These are phyloP conservation scores for Xylariaceae sp. DNA, from an alignment of 2,329 filamentous ascomycete species.

Conservation along the genomic window DNA sequence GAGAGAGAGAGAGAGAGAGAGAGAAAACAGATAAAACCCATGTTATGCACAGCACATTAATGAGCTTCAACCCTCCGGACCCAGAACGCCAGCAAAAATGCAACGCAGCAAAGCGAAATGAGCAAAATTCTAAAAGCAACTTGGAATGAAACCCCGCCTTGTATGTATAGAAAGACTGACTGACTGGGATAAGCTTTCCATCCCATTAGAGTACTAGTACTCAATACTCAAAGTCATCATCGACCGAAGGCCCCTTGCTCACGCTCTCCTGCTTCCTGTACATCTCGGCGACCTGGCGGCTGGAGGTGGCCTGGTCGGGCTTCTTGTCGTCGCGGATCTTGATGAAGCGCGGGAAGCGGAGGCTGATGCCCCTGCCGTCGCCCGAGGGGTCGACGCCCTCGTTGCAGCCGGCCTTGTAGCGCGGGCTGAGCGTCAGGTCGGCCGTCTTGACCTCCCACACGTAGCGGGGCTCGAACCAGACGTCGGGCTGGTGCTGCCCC, in stretches of 20 bases:
- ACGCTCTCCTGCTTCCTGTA: constrained; percentile 93
- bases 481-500: constrained; percentile 89
- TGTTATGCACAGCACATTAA: too few relatives aligned
- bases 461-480: constrained; percentile 92
- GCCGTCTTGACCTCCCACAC: constrained; percentile 99
- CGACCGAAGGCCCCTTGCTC: constrained; percentile 74
- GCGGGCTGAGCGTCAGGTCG: constrained; percentile 84
- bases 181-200: too few relatives aligned
- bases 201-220: neutral
- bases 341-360: constrained; percentile 91
- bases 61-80: too few relatives aligned
- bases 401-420: constrained; percentile 85
- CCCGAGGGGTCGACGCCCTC: constrained; percentile 69
- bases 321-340: constrained; percentile 93
- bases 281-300: constrained; percentile 89
- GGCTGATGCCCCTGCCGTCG: constrained; percentile 74
- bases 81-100: too few relatives aligned
- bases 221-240: constrained; percentile 99
- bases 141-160: too few relatives aligned
- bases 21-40: too few relatives aligned
- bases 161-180: too few relatives aligned
- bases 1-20: too few relatives aligned
- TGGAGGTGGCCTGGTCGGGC: constrained; percentile 80
- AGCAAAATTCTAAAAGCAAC: too few relatives aligned
- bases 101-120: too few relatives aligned